Percentiles rank a stretch among this genome's conserved stretches.
Conservation (phyloP, 2,329 filamentous ascomycete species). For the Fusarium devonianum region DNA sequence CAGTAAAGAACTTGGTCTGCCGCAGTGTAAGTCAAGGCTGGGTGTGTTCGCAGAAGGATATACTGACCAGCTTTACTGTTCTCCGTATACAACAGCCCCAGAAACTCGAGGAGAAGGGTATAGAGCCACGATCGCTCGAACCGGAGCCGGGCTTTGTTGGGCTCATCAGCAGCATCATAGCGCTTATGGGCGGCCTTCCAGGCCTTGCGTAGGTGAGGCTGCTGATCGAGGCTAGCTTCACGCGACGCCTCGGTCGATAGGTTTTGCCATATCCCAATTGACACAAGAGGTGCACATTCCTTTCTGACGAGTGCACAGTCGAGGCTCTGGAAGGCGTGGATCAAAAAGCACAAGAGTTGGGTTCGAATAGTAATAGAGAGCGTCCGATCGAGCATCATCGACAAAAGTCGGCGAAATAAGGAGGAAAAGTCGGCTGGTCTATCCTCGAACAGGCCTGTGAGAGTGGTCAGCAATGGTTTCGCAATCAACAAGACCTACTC, state of each 20-base stretch:
- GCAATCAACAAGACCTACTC: slow-evolving; percentile 40
- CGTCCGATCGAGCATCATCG: slow-evolving; percentile 79
- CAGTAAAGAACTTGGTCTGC: slow-evolving; percentile 79
- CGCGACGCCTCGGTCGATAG: slow-evolving; percentile 78
- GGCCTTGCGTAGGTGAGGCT: slow-evolving; percentile 80
- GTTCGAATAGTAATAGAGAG: slow-evolving; percentile 73
- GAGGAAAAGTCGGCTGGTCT: slow-evolving; percentile 83
- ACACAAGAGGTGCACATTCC: slow-evolving; percentile 94
- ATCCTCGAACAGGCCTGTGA: slow-evolving; percentile 74
- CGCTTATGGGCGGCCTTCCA: slow-evolving; percentile 89
- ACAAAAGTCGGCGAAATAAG: slow-evolving; percentile 88
- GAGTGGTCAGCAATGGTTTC: slow-evolving; percentile 25
- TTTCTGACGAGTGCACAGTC: slow-evolving; percentile 90
- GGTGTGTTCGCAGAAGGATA: too few species aligned
- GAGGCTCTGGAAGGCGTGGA: slow-evolving; percentile 90
- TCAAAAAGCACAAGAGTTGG: slow-evolving; percentile 88
- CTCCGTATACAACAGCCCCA: slow-evolving; percentile 72
- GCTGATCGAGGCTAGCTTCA: slow-evolving; percentile 75
- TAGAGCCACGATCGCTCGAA: slow-evolving; percentile 97
- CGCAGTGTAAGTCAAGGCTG: slow-evolving; percentile 25
- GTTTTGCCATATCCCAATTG: slow-evolving; percentile 95
- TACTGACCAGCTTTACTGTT: slow-evolving; percentile 55
- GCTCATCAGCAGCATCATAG: slow-evolving; percentile 85
- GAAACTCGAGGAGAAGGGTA: slow-evolving; percentile 82
- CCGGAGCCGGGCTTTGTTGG: slow-evolving; percentile 77